Evolutionary conservation across 208 protist species (phyloP).

Genomic region (Borovskyia barvae): DNA sequence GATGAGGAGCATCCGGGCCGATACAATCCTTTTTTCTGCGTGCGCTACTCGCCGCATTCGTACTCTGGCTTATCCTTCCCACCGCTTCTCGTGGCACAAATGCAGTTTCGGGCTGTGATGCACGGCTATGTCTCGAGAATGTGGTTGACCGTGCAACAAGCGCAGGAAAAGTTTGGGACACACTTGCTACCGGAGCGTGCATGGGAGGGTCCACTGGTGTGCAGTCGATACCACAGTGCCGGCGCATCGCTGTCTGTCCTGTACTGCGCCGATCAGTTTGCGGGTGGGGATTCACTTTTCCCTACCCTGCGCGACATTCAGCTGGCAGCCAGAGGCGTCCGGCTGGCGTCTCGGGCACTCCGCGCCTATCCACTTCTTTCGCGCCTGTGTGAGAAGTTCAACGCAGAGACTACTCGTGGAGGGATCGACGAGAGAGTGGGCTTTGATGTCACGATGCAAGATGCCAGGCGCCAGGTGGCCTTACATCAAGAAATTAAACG

Average conservation of each 20-base stretch:
- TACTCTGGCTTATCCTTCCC: slow-evolving; percentile 52
- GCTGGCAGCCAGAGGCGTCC: slow-evolving; percentile 49
- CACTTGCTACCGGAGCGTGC: slow-evolving; percentile 33
- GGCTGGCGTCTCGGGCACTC: slow-evolving; percentile 29
- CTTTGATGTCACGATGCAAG: slow-evolving; percentile 29
- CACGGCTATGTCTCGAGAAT: slow-evolving; percentile 78
- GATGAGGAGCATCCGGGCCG: slow-evolving; percentile 39
- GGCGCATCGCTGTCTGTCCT: slow-evolving; percentile 31
- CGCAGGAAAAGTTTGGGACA: slow-evolving; percentile 36
- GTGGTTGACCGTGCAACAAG: slow-evolving; percentile 65
- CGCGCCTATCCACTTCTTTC: slow-evolving; percentile 58
- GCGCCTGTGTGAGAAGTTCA: slow-evolving; percentile 16
- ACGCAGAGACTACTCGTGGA: neutral
- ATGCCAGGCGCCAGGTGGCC: slow-evolving; percentile 25
- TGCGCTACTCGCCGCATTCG: slow-evolving; percentile 59
- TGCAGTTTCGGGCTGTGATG: slow-evolving; percentile 59
- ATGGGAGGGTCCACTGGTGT: slow-evolving; percentile 45
- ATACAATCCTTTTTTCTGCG: slow-evolving; percentile 70
- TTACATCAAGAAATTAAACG: slow-evolving; percentile 11
- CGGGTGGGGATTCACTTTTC: slow-evolving; percentile 27
- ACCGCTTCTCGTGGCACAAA: slow-evolving; percentile 21
- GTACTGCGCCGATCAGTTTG: slow-evolving; percentile 86
- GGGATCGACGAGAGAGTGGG: slow-evolving; percentile 11
- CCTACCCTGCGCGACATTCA: slow-evolving; percentile 42
- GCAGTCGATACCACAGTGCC: slow-evolving; percentile 42